Evolutionary conservation across 148 eudicot genomes (phyloP).

Genomic region (Vaccinium darrowii): DNA sequence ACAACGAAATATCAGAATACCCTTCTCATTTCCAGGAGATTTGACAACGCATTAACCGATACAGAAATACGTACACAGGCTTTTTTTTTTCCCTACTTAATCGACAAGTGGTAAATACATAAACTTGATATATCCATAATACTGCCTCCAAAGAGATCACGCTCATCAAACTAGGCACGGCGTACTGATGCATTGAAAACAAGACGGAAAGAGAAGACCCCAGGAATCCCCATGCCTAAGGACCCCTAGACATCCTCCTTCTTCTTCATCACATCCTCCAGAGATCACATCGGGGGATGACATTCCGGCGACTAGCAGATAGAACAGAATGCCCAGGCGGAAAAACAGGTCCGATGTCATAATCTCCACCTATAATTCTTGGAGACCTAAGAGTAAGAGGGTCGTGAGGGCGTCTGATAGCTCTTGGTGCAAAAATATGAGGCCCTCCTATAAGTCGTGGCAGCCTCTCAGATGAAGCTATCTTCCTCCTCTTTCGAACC

Average conservation of each 20-base stretch:
- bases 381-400: conserved; percentile 29
- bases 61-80: neutral
- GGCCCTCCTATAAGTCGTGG: conserved; percentile 21
- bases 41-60: neutral
- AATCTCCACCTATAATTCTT: conserved; percentile 53
- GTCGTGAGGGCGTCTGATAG: conserved; percentile 35
- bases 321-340: neutral
- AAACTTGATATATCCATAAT: neutral
- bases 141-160: neutral
- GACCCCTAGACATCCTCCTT: neutral
- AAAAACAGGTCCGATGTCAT: conserved; percentile 32
- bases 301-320: conserved; percentile 16
- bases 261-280: conserved; percentile 23
- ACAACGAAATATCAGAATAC: neutral
- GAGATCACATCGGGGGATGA: conserved; percentile 35
- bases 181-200: neutral
- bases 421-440: conserved; percentile 28
- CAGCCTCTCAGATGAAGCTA: neutral
- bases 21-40: neutral
- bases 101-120: neutral
- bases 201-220: neutral
- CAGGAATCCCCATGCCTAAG: neutral
- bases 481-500: conserved; percentile 44
- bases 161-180: neutral
- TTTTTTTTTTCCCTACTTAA: neutral